Base-by-base conservation (phyloP, 257 asterid species). In the Solanum sejunctum region DNA sequence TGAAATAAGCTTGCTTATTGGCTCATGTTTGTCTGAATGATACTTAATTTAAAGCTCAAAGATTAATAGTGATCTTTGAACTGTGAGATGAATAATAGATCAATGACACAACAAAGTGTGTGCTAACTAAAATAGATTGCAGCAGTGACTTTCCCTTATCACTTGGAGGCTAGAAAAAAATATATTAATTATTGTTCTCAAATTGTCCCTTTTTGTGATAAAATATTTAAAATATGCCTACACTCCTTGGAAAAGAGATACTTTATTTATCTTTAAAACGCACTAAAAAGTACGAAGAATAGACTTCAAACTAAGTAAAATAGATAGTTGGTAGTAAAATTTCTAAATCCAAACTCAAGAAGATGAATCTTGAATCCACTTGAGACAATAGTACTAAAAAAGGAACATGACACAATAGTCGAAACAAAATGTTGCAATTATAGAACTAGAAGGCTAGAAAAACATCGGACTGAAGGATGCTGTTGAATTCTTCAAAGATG, bases 391-490 rank as follows among this genome's bases (percentile, higher is more conserved):
- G 17, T 26, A 57, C 11, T 17, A 26, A 55, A 18, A 18, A 17
- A 17, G 23, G 23, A 7, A 56, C 63, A 56, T 0, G 23, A 56
- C 61, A 55, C 21, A 56, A 56, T 2, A 56, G 23, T 56, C 23
- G 1, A 56, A 56, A 56, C 10, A 56, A 56, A 56, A 56, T 56
- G 21, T 18, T 56, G 63, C 3, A 2, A 7, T 3, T 10, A 17
- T 56, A 56, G 20, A 17, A 7, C 23, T 56, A 18, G 23, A 56
- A 17, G 23, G 21, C 4, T 56, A 17, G 0, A 7, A 17, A 10
- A 56, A 56, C 10, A 90, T 96, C 98, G 32, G 98, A 98, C 82
- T 94, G 88, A 94, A 84, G 84, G 23, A 52, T 58, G 75, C 2
- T 8, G 2, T 17, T 2, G 23, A 56, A 56, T 56, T 54, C 7